These are phyloP conservation scores for Mortierella sp. DNA, from an alignment of 371 early-diverging fungal genomes.

Conservation along the genomic window DNA sequence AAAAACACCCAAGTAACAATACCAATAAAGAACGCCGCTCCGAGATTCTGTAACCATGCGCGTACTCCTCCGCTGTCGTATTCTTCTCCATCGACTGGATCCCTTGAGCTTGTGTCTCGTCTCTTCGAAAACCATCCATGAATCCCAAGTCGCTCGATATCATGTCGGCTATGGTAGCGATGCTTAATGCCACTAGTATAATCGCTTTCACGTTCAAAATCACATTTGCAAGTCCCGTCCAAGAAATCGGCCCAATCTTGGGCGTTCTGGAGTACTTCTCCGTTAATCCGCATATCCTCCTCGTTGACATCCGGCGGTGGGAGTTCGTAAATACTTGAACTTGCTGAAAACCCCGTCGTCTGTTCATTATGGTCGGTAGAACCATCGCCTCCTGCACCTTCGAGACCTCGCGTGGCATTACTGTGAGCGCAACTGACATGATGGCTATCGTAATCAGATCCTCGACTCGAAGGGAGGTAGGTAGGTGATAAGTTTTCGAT, in stretches of 20 bases:
- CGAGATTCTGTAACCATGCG: neutral
- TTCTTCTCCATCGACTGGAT: neutral
- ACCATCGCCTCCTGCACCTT: neutral
- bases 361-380: neutral
- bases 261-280: slow-evolving; percentile 11
- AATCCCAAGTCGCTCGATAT: neutral
- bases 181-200: neutral
- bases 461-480: neutral
- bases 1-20: neutral
- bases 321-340: neutral
- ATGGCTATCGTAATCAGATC: neutral
- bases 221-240: slow-evolving; percentile 14
- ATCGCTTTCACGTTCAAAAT: neutral
- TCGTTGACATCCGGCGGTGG: slow-evolving; percentile 12
- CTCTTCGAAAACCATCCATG: neutral
- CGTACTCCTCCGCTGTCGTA: neutral
- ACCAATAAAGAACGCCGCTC: slow-evolving; percentile 29
- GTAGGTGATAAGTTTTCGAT: neutral
- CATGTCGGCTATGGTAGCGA: neutral
- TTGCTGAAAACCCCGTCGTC: neutral
- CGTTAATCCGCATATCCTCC: slow-evolving; percentile 18
- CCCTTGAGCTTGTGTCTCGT: neutral
- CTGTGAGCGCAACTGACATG: neutral
- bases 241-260: slow-evolving; percentile 23
- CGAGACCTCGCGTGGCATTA: neutral